A percentile compares a stretch with the other conserved stretches of the same genome.
Evolutionary conservation across 257 asterid species (phyloP).

Genomic region (Datura wrightii): DNA sequence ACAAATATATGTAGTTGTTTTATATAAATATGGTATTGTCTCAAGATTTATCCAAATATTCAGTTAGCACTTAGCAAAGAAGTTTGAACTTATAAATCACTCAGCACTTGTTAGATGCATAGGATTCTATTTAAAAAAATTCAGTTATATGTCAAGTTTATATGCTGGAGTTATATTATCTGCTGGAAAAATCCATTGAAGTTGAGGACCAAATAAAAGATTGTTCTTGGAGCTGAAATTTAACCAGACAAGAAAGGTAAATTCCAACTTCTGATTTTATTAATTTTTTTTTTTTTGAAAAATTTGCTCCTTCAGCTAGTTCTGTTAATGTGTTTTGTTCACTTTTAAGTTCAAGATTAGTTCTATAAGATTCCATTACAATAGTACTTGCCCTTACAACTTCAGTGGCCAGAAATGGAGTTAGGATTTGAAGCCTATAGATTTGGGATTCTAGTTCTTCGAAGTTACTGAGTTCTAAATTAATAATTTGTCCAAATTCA

Average conservation of each 20-base stretch:
- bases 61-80: too few species aligned
- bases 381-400: neutral
- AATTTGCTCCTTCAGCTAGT: neutral
- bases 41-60: neutral
- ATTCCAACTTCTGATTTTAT: neutral
- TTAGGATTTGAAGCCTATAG: neutral
- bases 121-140: neutral
- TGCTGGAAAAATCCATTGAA: neutral
- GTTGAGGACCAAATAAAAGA: neutral
- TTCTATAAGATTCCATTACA: neutral
- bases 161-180: neutral
- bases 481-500: neutral
- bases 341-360: neutral
- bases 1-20: neutral
- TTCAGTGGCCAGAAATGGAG: neutral
- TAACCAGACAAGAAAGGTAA: slow-evolving; percentile 10
- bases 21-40: neutral
- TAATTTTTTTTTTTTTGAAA: neutral
- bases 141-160: neutral
- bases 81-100: neutral
- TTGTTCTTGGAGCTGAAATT: neutral
- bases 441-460: fast-evolving
- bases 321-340: neutral
- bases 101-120: neutral
- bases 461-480: neutral